Conservation (phyloP, 306 rosid genomes). For the Ormosia emarginata region DNA sequence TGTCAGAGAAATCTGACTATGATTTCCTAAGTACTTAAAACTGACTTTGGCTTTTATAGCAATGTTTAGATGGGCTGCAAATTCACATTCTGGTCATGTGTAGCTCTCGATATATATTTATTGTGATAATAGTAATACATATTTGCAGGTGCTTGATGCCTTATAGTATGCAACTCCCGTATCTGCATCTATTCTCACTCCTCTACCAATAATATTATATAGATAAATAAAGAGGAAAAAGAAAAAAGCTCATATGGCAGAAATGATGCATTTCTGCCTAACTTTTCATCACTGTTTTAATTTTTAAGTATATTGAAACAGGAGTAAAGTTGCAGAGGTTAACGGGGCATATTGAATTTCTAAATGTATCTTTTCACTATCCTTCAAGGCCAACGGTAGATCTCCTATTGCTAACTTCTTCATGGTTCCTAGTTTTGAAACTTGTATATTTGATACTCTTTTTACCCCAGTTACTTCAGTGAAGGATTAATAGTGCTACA, state of each 20-base stretch:
- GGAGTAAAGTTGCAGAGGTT: conserved; percentile 64
- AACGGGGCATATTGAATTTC: conserved; percentile 66
- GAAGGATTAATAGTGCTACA: conserved; percentile 20
- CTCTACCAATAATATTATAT: neutral
- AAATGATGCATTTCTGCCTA: conserved; percentile 5
- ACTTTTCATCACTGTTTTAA: neutral
- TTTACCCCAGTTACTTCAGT: neutral
- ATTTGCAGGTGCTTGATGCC: neutral
- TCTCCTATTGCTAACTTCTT: conserved; percentile 24
- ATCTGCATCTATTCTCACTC: neutral
- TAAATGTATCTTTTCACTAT: conserved; percentile 73
- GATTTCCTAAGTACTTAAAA: neutral
- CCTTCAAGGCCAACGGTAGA: conserved; percentile 78
- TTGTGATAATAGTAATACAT: neutral
- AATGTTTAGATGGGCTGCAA: neutral
- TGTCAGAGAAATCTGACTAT: neutral
- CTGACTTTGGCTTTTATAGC: neutral
- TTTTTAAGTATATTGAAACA: conserved; percentile 33
- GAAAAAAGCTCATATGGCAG: neutral
- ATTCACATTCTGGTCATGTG: neutral
- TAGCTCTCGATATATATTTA: neutral
- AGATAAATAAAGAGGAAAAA: neutral
- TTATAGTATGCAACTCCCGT: neutral
- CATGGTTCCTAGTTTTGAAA: conserved; percentile 5
- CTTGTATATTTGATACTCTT: neutral